These are phyloP conservation scores for Chaetomiaceae sp. DNA, from an alignment of 2,329 filamentous ascomycete genomes.

Conservation along the genomic window DNA sequence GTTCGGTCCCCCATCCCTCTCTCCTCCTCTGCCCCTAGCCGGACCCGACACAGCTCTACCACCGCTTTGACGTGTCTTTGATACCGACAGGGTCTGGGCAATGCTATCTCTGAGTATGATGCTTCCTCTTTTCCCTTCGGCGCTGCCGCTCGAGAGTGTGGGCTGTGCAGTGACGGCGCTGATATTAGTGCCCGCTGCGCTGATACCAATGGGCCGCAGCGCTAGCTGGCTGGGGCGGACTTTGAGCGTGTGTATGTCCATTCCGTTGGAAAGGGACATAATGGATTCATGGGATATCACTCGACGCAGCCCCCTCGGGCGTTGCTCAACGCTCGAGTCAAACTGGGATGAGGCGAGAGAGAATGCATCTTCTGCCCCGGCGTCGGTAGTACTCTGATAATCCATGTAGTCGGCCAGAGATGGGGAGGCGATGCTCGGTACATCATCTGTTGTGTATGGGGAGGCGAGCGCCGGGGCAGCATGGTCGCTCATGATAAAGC, in stretches of 20 bases:
- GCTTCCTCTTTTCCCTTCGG: slow-evolving; percentile 46
- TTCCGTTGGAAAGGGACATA: slow-evolving; percentile 77
- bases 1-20: not conserved
- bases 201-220: slow-evolving; percentile 48
- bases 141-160: slow-evolving; percentile 44
- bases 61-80: slow-evolving; percentile 22
- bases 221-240: slow-evolving; percentile 72
- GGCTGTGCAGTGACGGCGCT: slow-evolving; percentile 57
- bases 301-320: slow-evolving; percentile 49
- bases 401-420: slow-evolving; percentile 36
- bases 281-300: slow-evolving; percentile 81
- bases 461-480: slow-evolving; percentile 26
- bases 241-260: slow-evolving; percentile 84
- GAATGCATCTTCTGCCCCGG: slow-evolving; percentile 28
- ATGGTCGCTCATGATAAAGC: slow-evolving; percentile 10
- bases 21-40: not conserved
- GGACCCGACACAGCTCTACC: slow-evolving; percentile 20
- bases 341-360: slow-evolving; percentile 22
- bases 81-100: slow-evolving; percentile 12
- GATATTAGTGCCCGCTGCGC: slow-evolving; percentile 52
- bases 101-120: slow-evolving; percentile 56
- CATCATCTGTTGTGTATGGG: slow-evolving; percentile 31
- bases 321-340: slow-evolving; percentile 22
- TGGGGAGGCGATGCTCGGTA: slow-evolving; percentile 29
- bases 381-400: slow-evolving; percentile 28